Evolutionary conservation across 495 filamentous ascomycete species (phyloP).

Genomic region (Evernia prunastri): DNA sequence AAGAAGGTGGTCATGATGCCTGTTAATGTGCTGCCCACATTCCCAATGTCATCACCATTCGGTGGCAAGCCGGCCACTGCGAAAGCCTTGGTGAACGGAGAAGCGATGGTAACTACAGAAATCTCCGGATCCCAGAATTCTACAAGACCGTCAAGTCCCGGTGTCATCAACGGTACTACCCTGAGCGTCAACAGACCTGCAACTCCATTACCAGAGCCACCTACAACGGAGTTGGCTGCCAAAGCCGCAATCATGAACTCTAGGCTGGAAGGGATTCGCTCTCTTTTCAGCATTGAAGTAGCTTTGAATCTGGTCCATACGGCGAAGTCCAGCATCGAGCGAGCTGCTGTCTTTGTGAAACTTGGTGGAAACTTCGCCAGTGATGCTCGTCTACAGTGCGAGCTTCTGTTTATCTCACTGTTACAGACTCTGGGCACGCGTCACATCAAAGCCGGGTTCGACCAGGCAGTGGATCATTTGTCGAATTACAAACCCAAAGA

Average conservation of each 20-base stretch:
- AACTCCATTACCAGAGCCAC: constrained; percentile 56
- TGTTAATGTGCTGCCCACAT: constrained; percentile 72
- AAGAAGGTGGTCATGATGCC: constrained; percentile 99
- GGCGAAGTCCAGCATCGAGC: constrained; percentile 85
- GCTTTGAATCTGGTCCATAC: constrained; percentile 81
- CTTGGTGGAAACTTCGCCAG: constrained; percentile 71
- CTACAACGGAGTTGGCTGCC: constrained; percentile 85
- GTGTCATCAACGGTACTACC: constrained; percentile 29
- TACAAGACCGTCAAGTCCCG: constrained; percentile 42
- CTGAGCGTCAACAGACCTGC: constrained; percentile 33
- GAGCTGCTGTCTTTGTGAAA: constrained; percentile 72
- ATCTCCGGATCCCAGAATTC: constrained; percentile 19
- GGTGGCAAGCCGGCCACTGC: constrained; percentile 41
- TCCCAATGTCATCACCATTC: constrained; percentile 52
- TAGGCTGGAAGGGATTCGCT: constrained; percentile 83
- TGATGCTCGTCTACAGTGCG: constrained; percentile 85
- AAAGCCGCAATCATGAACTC: constrained; percentile 96
- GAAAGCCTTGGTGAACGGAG: constrained; percentile 30
- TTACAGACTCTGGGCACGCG: constrained; percentile 73
- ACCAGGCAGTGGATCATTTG: constrained; percentile 85
- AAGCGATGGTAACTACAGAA: constrained; percentile 43
- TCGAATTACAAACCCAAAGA: constrained; percentile 87
- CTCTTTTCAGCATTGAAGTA: constrained; percentile 93
- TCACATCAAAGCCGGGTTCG: constrained; percentile 89
- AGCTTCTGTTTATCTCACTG: constrained; percentile 77